phyloP scores from a whole-genome alignment of 2,329 filamentous ascomycete genomes.

The Colletotrichum euphorbiae region DNA sequence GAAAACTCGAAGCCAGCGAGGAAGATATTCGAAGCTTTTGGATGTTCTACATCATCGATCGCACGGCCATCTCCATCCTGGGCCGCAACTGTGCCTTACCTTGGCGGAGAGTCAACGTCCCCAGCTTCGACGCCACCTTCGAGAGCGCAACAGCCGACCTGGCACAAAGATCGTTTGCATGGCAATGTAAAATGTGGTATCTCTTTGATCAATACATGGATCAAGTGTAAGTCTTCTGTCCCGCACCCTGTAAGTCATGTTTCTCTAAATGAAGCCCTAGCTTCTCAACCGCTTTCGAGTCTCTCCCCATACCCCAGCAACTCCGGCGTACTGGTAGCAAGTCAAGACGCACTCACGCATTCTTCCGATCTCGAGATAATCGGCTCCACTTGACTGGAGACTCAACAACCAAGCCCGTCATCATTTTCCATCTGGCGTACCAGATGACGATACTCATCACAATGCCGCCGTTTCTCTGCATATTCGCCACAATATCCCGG shows the following conservation, averaged over 20 bases:
- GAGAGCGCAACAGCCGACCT: slow-evolving; percentile 31
- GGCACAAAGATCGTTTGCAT: slow-evolving; percentile 36
- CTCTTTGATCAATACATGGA: slow-evolving; percentile 41
- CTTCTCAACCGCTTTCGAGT: slow-evolving; percentile 37
- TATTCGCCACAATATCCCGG: slow-evolving; percentile 32
- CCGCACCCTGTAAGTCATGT: no score
- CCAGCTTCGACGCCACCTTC: slow-evolving; percentile 34
- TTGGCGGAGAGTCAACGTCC: slow-evolving; percentile 40
- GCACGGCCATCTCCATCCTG: slow-evolving; percentile 40
- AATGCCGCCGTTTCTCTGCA: slow-evolving; percentile 39
- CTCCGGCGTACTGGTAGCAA: slow-evolving; percentile 38
- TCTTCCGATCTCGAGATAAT: slow-evolving; percentile 35
- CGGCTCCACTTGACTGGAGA: slow-evolving; percentile 32
- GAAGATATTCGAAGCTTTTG: slow-evolving; percentile 39
- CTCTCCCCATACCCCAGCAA: slow-evolving; percentile 39
- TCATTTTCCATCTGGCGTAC: slow-evolving; percentile 40
- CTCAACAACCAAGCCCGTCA: slow-evolving; percentile 34
- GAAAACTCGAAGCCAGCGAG: slow-evolving; percentile 36
- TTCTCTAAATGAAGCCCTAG: neutral
- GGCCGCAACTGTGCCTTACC: slow-evolving; percentile 40
- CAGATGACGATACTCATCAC: slow-evolving; percentile 41
- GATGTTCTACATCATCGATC: slow-evolving; percentile 42
- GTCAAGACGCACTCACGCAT: slow-evolving; percentile 39
- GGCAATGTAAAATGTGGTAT: slow-evolving; percentile 41
- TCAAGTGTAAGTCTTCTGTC: slow-evolving; percentile 32